These are phyloP conservation scores for Gossypium laxum DNA, from an alignment of 441 rosid genomes.

Conservation along the genomic window DNA sequence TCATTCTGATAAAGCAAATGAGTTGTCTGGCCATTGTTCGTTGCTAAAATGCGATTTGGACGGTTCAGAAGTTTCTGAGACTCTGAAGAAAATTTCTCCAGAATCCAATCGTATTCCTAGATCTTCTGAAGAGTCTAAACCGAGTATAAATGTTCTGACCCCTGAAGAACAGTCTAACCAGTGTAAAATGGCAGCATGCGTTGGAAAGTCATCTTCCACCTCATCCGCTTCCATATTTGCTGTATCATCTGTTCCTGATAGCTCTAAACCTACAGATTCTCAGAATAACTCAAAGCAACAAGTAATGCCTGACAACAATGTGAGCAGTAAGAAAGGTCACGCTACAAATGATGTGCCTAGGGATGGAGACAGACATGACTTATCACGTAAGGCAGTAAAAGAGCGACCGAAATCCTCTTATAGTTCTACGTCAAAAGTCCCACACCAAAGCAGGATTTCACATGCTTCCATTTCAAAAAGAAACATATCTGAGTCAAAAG, in stretches of 20 bases:
- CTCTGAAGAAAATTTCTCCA: conserved; percentile 25
- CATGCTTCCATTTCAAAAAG: conserved; percentile 40
- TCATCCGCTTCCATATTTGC: conserved; percentile 25
- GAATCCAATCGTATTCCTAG: conserved; percentile 33
- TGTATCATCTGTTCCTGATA: conserved; percentile 31
- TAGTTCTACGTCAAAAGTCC: conserved; percentile 27
- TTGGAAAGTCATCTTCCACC: conserved; percentile 36
- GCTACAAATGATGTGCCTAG: conserved; percentile 30
- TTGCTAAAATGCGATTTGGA: conserved; percentile 28
- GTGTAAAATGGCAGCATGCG: conserved; percentile 32
- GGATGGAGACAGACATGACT: conserved; percentile 32
- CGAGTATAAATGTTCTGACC: conserved; percentile 24
- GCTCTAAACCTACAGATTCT: conserved; percentile 33
- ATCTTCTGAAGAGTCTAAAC: conserved; percentile 31
- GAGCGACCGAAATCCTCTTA: conserved; percentile 34
- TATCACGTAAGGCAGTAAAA: conserved; percentile 32
- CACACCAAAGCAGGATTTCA: conserved; percentile 39
- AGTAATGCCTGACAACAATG: conserved; percentile 27
- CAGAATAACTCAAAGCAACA: conserved; percentile 31
- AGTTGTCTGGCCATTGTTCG: conserved; percentile 18
- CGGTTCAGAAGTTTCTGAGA: conserved; percentile 23
- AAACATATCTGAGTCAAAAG: conserved; percentile 36
- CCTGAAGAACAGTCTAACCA: conserved; percentile 28
- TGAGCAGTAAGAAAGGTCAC: conserved; percentile 32
- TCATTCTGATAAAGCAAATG: conserved; percentile 26